Percentiles rank a stretch among this genome's conserved stretches.
phyloP scores from a whole-genome alignment of 2,329 filamentous ascomycete species.

The Beauveria asiatica region DNA sequence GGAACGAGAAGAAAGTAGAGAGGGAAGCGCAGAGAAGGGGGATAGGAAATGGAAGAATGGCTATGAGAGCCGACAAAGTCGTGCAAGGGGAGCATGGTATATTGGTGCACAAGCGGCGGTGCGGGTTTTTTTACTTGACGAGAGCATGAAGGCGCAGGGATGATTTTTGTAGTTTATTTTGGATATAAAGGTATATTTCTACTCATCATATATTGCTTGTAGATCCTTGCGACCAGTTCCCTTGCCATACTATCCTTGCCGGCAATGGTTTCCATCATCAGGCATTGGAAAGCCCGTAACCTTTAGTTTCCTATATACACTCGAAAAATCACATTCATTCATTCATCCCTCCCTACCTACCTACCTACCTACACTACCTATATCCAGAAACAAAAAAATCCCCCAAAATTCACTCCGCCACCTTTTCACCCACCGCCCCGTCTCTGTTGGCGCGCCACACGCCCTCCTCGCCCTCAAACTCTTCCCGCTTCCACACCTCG shows the following conservation, averaged over 20 bases:
- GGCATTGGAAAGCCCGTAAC: too few relatives aligned
- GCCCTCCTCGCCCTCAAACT: constrained; percentile 69
- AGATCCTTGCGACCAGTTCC: too few relatives aligned
- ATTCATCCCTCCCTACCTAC: too few relatives aligned
- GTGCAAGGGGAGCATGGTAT: not conserved
- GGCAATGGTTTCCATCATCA: too few relatives aligned
- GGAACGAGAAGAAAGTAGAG: not conserved
- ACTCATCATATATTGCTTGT: not conserved
- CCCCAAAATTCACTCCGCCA: constrained; percentile 19
- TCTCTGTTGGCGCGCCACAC: constrained; percentile 87
- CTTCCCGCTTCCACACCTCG: constrained; percentile 95
- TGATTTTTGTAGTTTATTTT: not conserved
- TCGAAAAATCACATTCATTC: too few relatives aligned
- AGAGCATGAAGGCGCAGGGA: not conserved
- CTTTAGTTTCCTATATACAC: too few relatives aligned
- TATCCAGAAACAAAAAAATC: not conserved
- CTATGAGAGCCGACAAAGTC: not conserved
- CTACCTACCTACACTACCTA: too few relatives aligned
- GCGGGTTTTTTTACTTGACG: not conserved
- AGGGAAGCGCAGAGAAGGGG: not conserved
- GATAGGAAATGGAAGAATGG: not conserved
- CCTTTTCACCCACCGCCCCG: constrained; percentile 48
- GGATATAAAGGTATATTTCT: not conserved
- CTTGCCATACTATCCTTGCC: too few relatives aligned
- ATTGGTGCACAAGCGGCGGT: not conserved